Evolutionary conservation across 176 grass and related monocot genomes (phyloP).

Genomic region (Ensete ventricosum): DNA sequence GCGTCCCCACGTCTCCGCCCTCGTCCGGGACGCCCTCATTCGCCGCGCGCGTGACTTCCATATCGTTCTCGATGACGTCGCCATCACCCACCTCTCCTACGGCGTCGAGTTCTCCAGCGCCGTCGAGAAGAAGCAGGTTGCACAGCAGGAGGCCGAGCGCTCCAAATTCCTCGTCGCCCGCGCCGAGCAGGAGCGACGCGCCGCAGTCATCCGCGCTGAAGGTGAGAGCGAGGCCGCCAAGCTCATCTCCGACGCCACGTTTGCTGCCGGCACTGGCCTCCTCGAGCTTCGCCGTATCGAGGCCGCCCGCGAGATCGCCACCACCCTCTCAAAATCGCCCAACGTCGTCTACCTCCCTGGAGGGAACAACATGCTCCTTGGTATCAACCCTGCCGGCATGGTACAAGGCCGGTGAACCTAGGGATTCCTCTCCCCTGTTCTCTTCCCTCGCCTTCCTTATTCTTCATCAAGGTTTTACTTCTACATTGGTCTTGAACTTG

Average conservation of each 20-base stretch:
- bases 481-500: no score
- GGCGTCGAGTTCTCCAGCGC: conserved; percentile 85
- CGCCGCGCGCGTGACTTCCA: conserved; percentile 87
- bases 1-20: conserved; percentile 76
- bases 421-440: neutral
- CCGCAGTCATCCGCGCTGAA: conserved; percentile 78
- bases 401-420: neutral
- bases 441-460: neutral
- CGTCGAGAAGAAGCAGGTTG: conserved; percentile 99
- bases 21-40: conserved; percentile 84
- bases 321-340: conserved; percentile 52
- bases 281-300: conserved; percentile 90
- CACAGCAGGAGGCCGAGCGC: conserved; percentile 98
- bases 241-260: conserved; percentile 82
- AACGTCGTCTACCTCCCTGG: conserved; percentile 67
- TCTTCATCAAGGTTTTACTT: no score
- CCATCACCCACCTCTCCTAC: conserved; percentile 97
- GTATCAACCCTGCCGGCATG: conserved; percentile 43
- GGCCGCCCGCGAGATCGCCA: conserved; percentile 77
- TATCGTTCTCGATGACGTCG: conserved; percentile 96
- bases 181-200: conserved; percentile 92
- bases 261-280: conserved; percentile 46
- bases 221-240: conserved; percentile 80
- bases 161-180: conserved; percentile 98
- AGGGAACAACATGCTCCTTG: conserved; percentile 58